These are phyloP conservation scores for Fusarium sp. DNA, from an alignment of 2,329 filamentous ascomycete species.

Conservation along the genomic window DNA sequence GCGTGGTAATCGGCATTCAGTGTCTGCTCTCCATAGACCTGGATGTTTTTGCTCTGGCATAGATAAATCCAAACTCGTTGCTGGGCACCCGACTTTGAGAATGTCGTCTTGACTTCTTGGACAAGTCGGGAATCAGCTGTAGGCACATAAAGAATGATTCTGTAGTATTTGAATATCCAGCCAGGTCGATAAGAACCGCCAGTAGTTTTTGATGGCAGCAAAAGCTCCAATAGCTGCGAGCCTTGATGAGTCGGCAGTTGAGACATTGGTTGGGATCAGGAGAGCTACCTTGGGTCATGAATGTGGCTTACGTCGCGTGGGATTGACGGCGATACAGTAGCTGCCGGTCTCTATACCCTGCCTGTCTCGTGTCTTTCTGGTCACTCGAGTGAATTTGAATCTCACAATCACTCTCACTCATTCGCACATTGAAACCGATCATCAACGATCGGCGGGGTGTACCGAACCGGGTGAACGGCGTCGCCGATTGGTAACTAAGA, in stretches of 20 bases:
- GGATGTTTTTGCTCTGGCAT: constrained; percentile 67
- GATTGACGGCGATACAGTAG: constrained; percentile 10
- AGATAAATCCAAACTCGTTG: constrained; percentile 60
- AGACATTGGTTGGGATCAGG: constrained; percentile 12
- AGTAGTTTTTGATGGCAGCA: not conserved
- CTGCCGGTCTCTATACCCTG: not conserved
- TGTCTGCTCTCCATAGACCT: constrained; percentile 56
- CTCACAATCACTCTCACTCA: not conserved
- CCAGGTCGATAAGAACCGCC: not conserved
- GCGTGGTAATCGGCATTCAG: constrained; percentile 60
- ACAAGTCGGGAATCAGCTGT: constrained; percentile 68
- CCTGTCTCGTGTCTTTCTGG: not conserved
- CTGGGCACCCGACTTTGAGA: constrained; percentile 66
- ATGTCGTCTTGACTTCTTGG: constrained; percentile 63
- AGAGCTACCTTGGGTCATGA: constrained; percentile 5
- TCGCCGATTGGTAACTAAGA: constrained; percentile 35
- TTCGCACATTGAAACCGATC: constrained; percentile 20
- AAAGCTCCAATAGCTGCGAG: not conserved
- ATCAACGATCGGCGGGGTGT: constrained; percentile 35
- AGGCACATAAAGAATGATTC: constrained; percentile 55
- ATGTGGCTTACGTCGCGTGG: constrained; percentile 27
- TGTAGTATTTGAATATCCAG: not conserved
- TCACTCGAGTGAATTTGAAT: not conserved
- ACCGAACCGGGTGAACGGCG: constrained; percentile 34
- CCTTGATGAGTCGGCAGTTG: constrained; percentile 22